Evolutionary conservation across 495 filamentous ascomycete genomes (phyloP).

Genomic region (Hyaloscypha hepaticicola): DNA sequence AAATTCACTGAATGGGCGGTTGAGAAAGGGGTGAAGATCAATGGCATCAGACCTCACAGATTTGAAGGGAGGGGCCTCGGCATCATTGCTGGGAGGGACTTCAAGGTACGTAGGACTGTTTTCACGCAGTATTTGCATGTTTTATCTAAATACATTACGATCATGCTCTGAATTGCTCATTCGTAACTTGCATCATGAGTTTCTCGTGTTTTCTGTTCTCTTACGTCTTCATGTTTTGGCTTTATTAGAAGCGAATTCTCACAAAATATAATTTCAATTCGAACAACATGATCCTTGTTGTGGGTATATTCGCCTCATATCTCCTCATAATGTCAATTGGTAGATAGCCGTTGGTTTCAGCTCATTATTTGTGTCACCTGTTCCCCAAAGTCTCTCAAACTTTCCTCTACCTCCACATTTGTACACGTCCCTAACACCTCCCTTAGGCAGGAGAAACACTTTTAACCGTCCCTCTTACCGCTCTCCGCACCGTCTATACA

Average conservation of each 20-base stretch:
- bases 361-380: too few relatives aligned
- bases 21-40: slow-evolving; percentile 28
- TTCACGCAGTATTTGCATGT: background rate
- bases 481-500: slow-evolving; percentile 60
- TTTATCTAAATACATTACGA: background rate
- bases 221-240: too few relatives aligned
- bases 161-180: too few relatives aligned
- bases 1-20: slow-evolving; percentile 34
- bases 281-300: too few relatives aligned
- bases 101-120: slow-evolving; percentile 51
- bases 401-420: background rate
- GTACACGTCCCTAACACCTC: slow-evolving; percentile 1
- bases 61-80: slow-evolving; percentile 72
- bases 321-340: too few relatives aligned
- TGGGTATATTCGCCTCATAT: too few relatives aligned
- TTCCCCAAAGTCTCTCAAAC: background rate
- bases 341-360: too few relatives aligned
- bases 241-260: too few relatives aligned
- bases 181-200: too few relatives aligned
- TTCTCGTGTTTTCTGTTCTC: too few relatives aligned
- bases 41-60: slow-evolving; percentile 30
- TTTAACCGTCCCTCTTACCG: slow-evolving; percentile 60
- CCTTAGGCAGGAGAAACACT: slow-evolving; percentile 52
- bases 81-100: slow-evolving; percentile 62
- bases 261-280: too few relatives aligned